Evolutionary conservation across 2,329 filamentous ascomycete species (phyloP).

Genomic region (Rachicladosporium sp.): DNA sequence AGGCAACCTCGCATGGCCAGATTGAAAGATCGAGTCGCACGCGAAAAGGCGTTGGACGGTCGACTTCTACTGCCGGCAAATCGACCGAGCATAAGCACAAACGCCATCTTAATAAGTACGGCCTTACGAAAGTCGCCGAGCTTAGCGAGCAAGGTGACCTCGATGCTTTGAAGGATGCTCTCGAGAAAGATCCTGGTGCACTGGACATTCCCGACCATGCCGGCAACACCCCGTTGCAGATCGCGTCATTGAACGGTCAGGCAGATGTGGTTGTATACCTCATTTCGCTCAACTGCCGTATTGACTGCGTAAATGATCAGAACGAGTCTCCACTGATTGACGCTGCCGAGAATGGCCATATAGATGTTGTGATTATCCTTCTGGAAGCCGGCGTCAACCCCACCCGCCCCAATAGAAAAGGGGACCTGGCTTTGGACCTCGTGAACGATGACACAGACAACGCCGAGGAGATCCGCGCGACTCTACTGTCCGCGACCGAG

Average conservation of each 20-base stretch:
- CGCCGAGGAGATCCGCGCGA: conserved; percentile 53
- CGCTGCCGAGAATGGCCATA: conserved; percentile 87
- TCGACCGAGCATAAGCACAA: conserved; percentile 56
- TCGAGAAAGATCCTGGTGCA: conserved; percentile 72
- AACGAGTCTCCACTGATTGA: conserved; percentile 88
- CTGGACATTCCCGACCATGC: conserved; percentile 85
- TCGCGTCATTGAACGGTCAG: conserved; percentile 77
- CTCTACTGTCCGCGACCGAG: conserved; percentile 33
- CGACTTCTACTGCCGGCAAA: conserved; percentile 35
- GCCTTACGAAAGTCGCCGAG: conserved; percentile 78
- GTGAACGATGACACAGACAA: conserved; percentile 70
- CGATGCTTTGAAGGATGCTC: conserved; percentile 60
- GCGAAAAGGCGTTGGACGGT: conserved; percentile 39
- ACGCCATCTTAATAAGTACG: conserved; percentile 83
- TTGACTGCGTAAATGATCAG: conserved; percentile 63
- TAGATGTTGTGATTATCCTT: conserved; percentile 75
- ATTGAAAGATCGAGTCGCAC: conserved; percentile 47
- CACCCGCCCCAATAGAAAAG: conserved; percentile 78
- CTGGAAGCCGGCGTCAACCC: conserved; percentile 84
- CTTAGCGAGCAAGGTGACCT: conserved; percentile 79
- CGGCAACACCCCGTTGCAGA: conserved; percentile 90
- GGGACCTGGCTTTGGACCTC: conserved; percentile 80
- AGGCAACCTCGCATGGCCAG: conserved; percentile 42
- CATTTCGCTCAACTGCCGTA: conserved; percentile 69
- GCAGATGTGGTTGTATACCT: conserved; percentile 79